phyloP scores from a whole-genome alignment of 257 asterid genomes.

The Fraxinus quadrangulata region DNA sequence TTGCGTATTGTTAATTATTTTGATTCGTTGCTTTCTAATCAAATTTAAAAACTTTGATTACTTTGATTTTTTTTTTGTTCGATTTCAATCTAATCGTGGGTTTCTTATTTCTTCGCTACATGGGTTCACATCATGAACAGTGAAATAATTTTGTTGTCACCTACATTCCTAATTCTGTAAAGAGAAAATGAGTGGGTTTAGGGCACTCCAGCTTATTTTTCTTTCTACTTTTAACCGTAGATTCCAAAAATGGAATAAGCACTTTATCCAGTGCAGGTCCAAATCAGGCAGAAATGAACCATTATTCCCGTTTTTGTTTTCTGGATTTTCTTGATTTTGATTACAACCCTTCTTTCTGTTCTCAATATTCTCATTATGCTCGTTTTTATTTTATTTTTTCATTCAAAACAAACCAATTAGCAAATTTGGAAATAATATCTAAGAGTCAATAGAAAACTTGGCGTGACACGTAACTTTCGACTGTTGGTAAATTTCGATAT shows the following conservation, averaged over 20 bases:
- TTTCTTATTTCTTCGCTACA: no score
- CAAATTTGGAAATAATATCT: background rate
- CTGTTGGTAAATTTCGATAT: background rate
- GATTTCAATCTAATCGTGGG: no score
- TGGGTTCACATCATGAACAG: background rate
- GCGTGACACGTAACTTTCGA: no score
- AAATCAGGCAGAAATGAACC: conserved; percentile 28
- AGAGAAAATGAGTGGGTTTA: background rate
- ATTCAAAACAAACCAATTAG: background rate
- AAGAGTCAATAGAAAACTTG: no score
- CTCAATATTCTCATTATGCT: background rate
- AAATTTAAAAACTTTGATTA: no score
- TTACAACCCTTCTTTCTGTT: background rate
- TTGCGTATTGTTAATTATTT: no score
- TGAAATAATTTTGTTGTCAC: background rate
- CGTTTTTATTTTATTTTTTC: background rate
- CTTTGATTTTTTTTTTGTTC: no score
- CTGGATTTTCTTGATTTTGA: background rate
- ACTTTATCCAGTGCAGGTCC: conserved; percentile 18
- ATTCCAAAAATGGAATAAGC: conserved; percentile 18
- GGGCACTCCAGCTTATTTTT: background rate
- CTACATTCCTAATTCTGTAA: background rate
- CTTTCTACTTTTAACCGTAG: background rate
- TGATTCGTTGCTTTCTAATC: no score
- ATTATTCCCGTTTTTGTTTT: conserved; percentile 20